Conservation (phyloP, 805 yeast species). For the Lipomyces kockii region DNA sequence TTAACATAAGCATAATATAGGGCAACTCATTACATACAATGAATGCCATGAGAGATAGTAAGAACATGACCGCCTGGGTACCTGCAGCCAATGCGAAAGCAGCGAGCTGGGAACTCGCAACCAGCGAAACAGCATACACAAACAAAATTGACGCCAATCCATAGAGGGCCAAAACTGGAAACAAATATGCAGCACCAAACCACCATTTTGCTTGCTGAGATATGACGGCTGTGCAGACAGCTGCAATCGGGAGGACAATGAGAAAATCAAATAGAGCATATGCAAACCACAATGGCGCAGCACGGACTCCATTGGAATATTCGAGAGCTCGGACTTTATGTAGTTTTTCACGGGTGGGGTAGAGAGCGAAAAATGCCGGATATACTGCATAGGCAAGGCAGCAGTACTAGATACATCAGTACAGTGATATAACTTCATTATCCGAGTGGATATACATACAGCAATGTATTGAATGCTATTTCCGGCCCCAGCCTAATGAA, state of each 20-base stretch:
- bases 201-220: constrained; percentile 33
- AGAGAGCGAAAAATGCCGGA: constrained; percentile 43
- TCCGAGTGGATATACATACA: too few relatives aligned
- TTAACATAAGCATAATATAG: too few relatives aligned
- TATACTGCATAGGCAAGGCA: constrained; percentile 31
- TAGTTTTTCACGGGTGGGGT: constrained; percentile 44
- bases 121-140: constrained; percentile 41
- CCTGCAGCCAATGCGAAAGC: constrained; percentile 46
- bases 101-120: constrained; percentile 45
- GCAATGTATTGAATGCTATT: too few relatives aligned
- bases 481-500: too few relatives aligned
- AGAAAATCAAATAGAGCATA: constrained; percentile 39
- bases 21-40: too few relatives aligned
- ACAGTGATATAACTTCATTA: too few relatives aligned
- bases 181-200: constrained; percentile 42
- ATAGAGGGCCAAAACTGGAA: constrained; percentile 41
- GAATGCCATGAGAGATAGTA: constrained; percentile 42
- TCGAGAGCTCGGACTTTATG: constrained; percentile 44
- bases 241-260: constrained; percentile 35
- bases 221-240: constrained; percentile 39
- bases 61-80: constrained; percentile 40
- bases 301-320: constrained; percentile 45
- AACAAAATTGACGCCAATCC: constrained; percentile 40
- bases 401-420: too few relatives aligned
- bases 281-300: constrained; percentile 44